Percentiles rank a stretch among this genome's conserved stretches.
Conservation (phyloP, 441 rosid species). For the Brassica hybrid region DNA sequence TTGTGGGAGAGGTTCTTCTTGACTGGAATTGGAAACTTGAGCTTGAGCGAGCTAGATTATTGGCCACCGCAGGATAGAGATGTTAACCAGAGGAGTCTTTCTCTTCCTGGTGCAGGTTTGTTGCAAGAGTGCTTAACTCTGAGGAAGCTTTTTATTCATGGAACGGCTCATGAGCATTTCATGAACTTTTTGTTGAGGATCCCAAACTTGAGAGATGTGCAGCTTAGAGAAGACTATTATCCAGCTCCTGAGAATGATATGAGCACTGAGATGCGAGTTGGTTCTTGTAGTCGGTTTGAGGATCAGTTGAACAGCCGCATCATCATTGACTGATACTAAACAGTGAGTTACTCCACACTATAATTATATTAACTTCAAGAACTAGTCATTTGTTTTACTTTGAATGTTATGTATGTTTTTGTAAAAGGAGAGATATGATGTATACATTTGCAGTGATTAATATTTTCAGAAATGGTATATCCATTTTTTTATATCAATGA, state of each 20-base stretch:
- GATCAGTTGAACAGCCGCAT: constrained; percentile 64
- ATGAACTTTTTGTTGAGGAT: constrained; percentile 70
- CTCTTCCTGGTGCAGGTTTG: constrained; percentile 80
- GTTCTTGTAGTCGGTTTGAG: constrained; percentile 83
- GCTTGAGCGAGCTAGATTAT: constrained; percentile 76
- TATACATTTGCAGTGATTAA: not conserved
- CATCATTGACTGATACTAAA: constrained; percentile 57
- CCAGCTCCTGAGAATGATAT: constrained; percentile 88
- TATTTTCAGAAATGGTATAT: not conserved
- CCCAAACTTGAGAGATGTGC: constrained; percentile 77
- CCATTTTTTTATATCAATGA: not conserved
- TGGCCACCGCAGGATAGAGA: constrained; percentile 97
- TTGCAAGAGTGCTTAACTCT: constrained; percentile 59
- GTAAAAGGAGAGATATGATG: constrained; percentile 19
- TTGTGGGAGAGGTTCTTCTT: constrained; percentile 96
- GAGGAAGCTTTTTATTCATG: constrained; percentile 90
- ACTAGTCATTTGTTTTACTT: not conserved
- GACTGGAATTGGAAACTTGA: no score
- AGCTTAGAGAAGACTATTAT: constrained; percentile 86
- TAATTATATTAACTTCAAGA: constrained; percentile 21
- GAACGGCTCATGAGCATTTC: constrained; percentile 91
- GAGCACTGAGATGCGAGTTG: constrained; percentile 87
- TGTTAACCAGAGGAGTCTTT: constrained; percentile 82
- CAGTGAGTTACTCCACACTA: not conserved
- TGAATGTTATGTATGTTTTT: constrained; percentile 29